Base-by-base conservation (phyloP, 2,329 filamentous ascomycete species). In the Oidium heveae region DNA sequence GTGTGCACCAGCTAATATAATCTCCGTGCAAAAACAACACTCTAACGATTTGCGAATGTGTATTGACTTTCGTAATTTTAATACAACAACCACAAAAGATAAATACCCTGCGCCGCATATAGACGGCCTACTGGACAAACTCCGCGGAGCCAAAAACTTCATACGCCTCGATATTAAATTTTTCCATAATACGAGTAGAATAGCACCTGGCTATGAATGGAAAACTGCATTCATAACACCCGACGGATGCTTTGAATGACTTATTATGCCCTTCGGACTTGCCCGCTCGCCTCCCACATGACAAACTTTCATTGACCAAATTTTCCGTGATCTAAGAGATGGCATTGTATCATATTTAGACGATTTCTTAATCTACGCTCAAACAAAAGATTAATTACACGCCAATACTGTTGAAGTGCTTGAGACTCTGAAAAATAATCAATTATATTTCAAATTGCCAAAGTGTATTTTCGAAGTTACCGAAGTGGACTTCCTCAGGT, bases 181-280 rank as follows among this genome's bases (percentile, higher is more conserved):
- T n/a, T 37, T 44, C 3, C 54, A 51, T n/a, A 34, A 56, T 22
- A 47, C 47, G 16, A 54, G 47, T 18, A 46, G 52, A 0, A 46
- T 56, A 4, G 44, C 39, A 1, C 28, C 24, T 2, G 53, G 53
- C 1, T 34, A 49, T 20, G 53, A 55, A 50, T 49, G 43, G 32
- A 49, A 49, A 41, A 55, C 44, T 2, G 28, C 43, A 10, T 50
- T 55, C 20, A 8, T 8, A 41, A 36, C 41, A 13, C 32, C 33
- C 6, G 39, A 49, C 18, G 44, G 32, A 5, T 50, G 33, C n/a
- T 55, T 49, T 37, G 44, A 55, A 34, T 56, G 32, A 15, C 22
- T 46, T 6, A 52, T 57, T 10, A 24, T 56, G 43, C 52, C 52
- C 2, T 57, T 57, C 18, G 52, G 54, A 1, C 36, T 57, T 1